phyloP scores from a whole-genome alignment of 140 eudicot genomes.

The Anethum foeniculum region DNA sequence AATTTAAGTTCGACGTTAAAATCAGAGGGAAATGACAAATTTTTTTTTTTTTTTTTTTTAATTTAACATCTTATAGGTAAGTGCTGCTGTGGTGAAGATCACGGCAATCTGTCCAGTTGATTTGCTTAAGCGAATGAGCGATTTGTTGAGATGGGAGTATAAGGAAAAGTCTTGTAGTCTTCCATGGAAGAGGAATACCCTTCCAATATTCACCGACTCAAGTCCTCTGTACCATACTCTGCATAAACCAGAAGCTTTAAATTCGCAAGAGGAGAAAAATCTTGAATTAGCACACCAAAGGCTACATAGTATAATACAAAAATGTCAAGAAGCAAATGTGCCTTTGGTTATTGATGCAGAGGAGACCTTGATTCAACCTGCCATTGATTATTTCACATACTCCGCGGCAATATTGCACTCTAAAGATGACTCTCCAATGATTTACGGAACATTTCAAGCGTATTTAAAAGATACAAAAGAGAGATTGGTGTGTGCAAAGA shows the following conservation, averaged over 20 bases:
- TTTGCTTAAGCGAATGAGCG: conserved; percentile 66
- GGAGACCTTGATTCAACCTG: conserved; percentile 41
- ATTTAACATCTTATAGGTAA: conserved; percentile 30
- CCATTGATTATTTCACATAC: conserved; percentile 18
- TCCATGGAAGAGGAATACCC: conserved; percentile 74
- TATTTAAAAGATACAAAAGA: conserved; percentile 16
- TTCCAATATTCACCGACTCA: conserved; percentile 63
- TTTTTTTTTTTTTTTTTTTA: background rate
- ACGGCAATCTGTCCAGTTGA: conserved; percentile 68
- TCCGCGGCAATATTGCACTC: conserved; percentile 9
- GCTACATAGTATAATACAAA: conserved; percentile 34
- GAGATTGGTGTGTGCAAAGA: background rate
- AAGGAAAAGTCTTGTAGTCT: conserved; percentile 44
- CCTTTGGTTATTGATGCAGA: conserved; percentile 62
- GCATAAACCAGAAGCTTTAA: conserved; percentile 49
- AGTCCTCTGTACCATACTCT: conserved; percentile 86
- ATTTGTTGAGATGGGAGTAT: conserved; percentile 79
- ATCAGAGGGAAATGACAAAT: background rate
- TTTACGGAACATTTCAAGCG: conserved; percentile 62
- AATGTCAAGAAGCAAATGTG: conserved; percentile 7
- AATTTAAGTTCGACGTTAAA: background rate
- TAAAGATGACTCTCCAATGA: conserved; percentile 7
- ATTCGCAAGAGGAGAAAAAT: conserved; percentile 19
- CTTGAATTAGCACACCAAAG: conserved; percentile 11
- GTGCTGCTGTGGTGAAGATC: conserved; percentile 86